Evolutionary conservation across 768 basidiomycete genomes (phyloP), one percentile per base, ranked within the genome.

Genomic region (Boletales sp.): DNA sequence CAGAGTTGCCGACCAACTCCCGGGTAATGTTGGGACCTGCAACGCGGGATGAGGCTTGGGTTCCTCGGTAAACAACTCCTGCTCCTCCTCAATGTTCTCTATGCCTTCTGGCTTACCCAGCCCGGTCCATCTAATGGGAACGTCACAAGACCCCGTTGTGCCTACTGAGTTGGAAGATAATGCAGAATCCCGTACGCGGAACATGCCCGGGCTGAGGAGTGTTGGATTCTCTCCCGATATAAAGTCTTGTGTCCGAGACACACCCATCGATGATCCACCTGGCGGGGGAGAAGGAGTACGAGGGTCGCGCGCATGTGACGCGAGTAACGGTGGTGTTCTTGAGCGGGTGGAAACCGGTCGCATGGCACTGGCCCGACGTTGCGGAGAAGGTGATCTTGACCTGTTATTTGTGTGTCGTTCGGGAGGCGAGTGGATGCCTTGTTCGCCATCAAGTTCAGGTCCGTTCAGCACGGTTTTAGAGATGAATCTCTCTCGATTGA

Each of bases 41-140:
- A 61, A 67, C 34, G 55, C 56, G 36, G 58, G 59, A 15, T 59
- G 57, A 17, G 57, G 52, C 19, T 48, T 47, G 31, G 57, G 53
- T 48, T 62, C 59, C 37, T 69, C 64, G 18, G 58, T 57, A 40
- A 53, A 64, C 8, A 63, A 18, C 44, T 70, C 68, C 49, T 57
- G 54, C 40, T 66, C 71, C 44, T 71, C 69, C 50, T 69, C 62
- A 11, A 68, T 68, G 35, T 66, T 68, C 55, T 68, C 71, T 39
- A 69, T 67, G 31, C 73, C 73, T 38, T 68, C 70, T 53, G 68
- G 62, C 49, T 64, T 60, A 56, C 68, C 65, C 61, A 68, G 46
- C 28, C 83, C 84, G 6, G 78, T 79, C 84, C 83, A 87, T 46
- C 79, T 77, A 45, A 84, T 79, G 4, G 83, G 80, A 37, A 80